These are phyloP conservation scores for Lactarius sanguifluus DNA, from an alignment of 768 basidiomycete species.

Conservation along the genomic window DNA sequence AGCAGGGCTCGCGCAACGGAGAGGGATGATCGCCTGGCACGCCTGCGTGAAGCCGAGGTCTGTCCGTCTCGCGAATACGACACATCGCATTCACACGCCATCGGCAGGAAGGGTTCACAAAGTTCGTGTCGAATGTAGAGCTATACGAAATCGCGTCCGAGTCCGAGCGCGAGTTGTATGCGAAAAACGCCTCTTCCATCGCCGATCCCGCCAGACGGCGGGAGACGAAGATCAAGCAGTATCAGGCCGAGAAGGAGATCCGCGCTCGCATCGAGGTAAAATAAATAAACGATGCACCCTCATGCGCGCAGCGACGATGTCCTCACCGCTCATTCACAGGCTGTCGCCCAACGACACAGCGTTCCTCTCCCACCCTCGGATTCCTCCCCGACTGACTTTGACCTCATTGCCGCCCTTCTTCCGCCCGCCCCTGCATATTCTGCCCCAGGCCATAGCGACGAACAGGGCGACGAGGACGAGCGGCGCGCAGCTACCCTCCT, in stretches of 20 bases:
- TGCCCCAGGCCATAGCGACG: slow-evolving; percentile 47
- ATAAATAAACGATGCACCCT: neutral
- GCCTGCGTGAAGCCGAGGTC: slow-evolving; percentile 60
- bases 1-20: slow-evolving; percentile 57
- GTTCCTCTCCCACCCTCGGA: slow-evolving; percentile 38
- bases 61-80: slow-evolving; percentile 29
- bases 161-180: slow-evolving; percentile 57
- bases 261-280: slow-evolving; percentile 65
- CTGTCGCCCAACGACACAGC: slow-evolving; percentile 53
- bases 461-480: slow-evolving; percentile 61
- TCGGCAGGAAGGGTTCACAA: slow-evolving; percentile 48
- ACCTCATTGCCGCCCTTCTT: slow-evolving; percentile 64
- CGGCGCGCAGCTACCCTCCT: slow-evolving; percentile 66
- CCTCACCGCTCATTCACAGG: slow-evolving; percentile 36
- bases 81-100: slow-evolving; percentile 21
- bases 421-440: slow-evolving; percentile 35
- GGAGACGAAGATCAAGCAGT: slow-evolving; percentile 90
- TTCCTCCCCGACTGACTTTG: slow-evolving; percentile 49
- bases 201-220: slow-evolving; percentile 68
- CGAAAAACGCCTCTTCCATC: slow-evolving; percentile 47
- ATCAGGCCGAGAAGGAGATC: slow-evolving; percentile 81
- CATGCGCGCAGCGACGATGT: neutral
- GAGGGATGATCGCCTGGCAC: slow-evolving; percentile 54
- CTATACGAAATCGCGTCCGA: slow-evolving; percentile 66
- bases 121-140: slow-evolving; percentile 53